Percentiles rank a stretch among this genome's conserved stretches.
These are phyloP conservation scores for Omphalotus olearius DNA, from an alignment of 1,284 basidiomycete species.

Conservation along the genomic window DNA sequence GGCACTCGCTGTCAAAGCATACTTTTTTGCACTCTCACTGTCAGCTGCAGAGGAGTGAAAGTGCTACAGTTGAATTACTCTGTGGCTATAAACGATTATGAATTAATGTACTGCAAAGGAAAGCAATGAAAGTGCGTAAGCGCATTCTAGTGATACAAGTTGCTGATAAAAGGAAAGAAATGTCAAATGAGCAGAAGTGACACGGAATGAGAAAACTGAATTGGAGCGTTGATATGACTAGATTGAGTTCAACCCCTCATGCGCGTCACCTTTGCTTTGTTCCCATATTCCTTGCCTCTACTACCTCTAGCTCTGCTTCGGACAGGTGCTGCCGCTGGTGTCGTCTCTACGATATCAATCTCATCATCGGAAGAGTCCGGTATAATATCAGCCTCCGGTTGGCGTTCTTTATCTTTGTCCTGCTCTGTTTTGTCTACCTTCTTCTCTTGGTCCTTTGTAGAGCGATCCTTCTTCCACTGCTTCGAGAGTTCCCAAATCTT, in stretches of 20 bases:
- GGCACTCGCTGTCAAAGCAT: too few species aligned
- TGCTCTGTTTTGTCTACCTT: slow-evolving; percentile 22
- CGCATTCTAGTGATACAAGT: too few species aligned
- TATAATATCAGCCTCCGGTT: background rate
- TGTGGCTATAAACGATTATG: too few species aligned
- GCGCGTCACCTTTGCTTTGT: background rate
- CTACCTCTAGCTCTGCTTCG: background rate
- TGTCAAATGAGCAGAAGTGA: background rate
- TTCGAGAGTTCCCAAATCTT: slow-evolving; percentile 35
- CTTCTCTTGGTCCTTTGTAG: slow-evolving; percentile 30
- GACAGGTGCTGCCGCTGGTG: background rate
- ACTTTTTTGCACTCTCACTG: too few species aligned
- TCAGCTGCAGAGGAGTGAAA: too few species aligned
- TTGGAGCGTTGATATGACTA: background rate
- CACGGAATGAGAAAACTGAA: too few species aligned
- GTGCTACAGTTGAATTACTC: too few species aligned
- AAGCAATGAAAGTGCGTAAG: too few species aligned
- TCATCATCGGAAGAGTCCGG: slow-evolving; percentile 18
- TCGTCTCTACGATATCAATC: slow-evolving; percentile 17
- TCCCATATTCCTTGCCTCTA: background rate
- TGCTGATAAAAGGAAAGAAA: background rate
- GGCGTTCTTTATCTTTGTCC: slow-evolving; percentile 11
- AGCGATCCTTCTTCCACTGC: slow-evolving; percentile 36
- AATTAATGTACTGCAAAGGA: too few species aligned
- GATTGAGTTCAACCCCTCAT: background rate